A percentile compares a stretch with the other conserved stretches of the same genome.
phyloP scores from a whole-genome alignment of 176 grass and related monocot genomes.

The Elymus sibiricus region DNA sequence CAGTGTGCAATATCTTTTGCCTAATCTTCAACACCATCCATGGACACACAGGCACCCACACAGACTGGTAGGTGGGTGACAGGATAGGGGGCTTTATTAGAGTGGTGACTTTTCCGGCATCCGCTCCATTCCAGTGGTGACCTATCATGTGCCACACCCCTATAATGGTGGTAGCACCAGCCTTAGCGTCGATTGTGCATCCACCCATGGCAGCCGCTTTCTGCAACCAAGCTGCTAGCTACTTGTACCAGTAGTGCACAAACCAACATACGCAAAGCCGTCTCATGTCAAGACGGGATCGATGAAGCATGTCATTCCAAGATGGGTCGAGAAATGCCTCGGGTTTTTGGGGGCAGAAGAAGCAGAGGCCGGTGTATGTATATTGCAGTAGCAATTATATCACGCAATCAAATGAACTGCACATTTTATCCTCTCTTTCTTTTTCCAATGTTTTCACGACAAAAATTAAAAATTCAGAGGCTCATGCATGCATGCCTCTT shows the following conservation, averaged over 20 bases:
- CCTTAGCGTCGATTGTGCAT: neutral
- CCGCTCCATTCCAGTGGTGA: neutral
- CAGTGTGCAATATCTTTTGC: neutral
- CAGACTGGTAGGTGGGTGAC: neutral
- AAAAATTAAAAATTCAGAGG: too few species aligned
- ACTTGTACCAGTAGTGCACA: neutral
- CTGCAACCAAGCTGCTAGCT: neutral
- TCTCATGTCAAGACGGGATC: neutral
- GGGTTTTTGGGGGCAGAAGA: neutral
- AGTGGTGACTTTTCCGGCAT: neutral
- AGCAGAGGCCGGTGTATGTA: too few species aligned
- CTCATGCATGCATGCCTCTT: neutral
- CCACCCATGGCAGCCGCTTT: neutral
- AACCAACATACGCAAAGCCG: neutral
- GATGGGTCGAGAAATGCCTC: constrained; percentile 22
- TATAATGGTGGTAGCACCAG: constrained; percentile 12
- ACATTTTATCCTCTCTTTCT: too few species aligned
- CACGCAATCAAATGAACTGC: too few species aligned
- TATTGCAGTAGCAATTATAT: too few species aligned
- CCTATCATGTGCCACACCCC: neutral
- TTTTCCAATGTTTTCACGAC: too few species aligned
- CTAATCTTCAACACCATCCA: neutral
- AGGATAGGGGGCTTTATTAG: neutral
- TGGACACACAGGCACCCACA: neutral
- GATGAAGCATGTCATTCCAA: neutral